phyloP scores from a whole-genome alignment of 306 rosid species.

The Quercus robur region DNA sequence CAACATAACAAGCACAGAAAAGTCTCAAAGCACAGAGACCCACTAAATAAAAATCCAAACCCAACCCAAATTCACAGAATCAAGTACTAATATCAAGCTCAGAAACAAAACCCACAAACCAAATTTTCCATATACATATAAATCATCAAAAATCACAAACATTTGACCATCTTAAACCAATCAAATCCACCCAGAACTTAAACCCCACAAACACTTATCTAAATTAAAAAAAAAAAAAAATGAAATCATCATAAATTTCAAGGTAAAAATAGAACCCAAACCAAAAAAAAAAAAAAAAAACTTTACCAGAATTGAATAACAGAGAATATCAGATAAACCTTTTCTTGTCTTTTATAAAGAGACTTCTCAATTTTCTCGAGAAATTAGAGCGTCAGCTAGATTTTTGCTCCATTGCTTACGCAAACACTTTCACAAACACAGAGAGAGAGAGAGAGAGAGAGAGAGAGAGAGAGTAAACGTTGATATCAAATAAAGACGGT shows the following conservation, averaged over 20 bases:
- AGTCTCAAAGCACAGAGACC: neutral
- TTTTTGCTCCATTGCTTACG: slow-evolving; percentile 28
- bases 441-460: neutral
- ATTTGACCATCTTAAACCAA: slow-evolving; percentile 18
- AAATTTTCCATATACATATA: slow-evolving; percentile 1
- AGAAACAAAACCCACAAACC: slow-evolving; percentile 9
- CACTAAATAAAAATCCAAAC: slow-evolving; percentile 10
- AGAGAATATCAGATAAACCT: slow-evolving; percentile 10
- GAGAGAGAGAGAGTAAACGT: slow-evolving; percentile 22
- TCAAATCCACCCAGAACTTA: slow-evolving; percentile 13
- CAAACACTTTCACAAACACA: neutral
- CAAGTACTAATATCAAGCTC: neutral
- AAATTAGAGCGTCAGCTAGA: slow-evolving; percentile 20
- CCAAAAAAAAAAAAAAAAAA: neutral
- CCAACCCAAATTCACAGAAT: slow-evolving; percentile 16
- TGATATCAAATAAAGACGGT: slow-evolving; percentile 15
- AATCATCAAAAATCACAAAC: neutral
- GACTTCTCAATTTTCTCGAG: slow-evolving; percentile 28
- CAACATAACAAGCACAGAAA: slow-evolving; percentile 20
- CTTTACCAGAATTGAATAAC: slow-evolving; percentile 28
- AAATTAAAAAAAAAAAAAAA: neutral
- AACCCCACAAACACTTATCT: slow-evolving; percentile 7
- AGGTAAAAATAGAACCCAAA: slow-evolving; percentile 9
- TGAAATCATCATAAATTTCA: neutral
- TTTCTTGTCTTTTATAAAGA: slow-evolving; percentile 16